Conservation (phyloP, 768 basidiomycete species). For the Termitomyces sp. region DNA sequence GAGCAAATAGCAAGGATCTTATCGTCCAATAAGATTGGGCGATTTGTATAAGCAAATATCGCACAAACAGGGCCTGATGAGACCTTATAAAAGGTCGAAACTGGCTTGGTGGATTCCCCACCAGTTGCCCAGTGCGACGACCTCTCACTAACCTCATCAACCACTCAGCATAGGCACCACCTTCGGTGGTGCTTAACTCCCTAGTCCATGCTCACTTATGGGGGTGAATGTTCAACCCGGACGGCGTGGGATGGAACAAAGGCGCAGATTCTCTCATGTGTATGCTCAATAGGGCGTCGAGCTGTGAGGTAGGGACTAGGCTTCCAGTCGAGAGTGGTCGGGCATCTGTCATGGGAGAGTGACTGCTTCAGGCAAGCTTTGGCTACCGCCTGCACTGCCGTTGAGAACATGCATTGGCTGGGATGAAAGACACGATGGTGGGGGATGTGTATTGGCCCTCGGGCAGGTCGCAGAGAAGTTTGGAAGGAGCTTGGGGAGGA, state of each 20-base stretch:
- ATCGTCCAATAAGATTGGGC: no score
- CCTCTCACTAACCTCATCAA: no score
- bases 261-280: constrained; percentile 6
- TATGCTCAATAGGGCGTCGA: constrained; percentile 15
- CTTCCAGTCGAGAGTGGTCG: constrained; percentile 1
- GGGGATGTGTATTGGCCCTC: neutral
- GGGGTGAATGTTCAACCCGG: no score
- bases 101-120: no score
- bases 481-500: constrained; percentile 18
- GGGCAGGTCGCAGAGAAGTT: neutral
- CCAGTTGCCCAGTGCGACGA: no score
- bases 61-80: no score
- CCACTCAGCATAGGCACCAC: no score
- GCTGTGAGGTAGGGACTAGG: constrained; percentile 9
- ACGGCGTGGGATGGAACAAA: constrained; percentile 32
- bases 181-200: no score
- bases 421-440: neutral
- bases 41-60: no score
- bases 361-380: constrained; percentile 4
- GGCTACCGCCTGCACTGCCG: neutral
- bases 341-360: constrained; percentile 6
- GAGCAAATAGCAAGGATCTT: no score
- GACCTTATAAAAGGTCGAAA: no score
- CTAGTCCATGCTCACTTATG: no score
- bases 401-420: neutral